Evolutionary conservation across 805 yeast species (phyloP).

Genomic region (Nakazawaea wickerhamii): DNA sequence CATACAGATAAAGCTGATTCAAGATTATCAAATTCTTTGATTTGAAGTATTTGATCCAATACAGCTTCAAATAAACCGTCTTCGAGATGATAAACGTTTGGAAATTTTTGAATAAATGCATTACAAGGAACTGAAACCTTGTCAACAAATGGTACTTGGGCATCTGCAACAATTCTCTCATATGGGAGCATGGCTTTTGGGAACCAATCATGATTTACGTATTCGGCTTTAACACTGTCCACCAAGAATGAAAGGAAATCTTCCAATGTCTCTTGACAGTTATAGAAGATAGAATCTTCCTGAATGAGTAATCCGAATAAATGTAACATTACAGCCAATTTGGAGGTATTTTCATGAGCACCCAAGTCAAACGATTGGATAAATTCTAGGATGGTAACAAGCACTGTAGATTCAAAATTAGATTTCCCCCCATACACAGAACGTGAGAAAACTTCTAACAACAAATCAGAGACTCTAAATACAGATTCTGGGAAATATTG

Average conservation of each 20-base stretch:
- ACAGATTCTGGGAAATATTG: constrained; percentile 37
- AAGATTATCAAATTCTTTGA: constrained; percentile 35
- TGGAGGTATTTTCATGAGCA: constrained; percentile 19
- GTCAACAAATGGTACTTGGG: constrained; percentile 44
- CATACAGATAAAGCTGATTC: constrained; percentile 48
- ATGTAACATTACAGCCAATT: constrained; percentile 35
- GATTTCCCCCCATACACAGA: constrained; percentile 27
- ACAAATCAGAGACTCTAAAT: constrained; percentile 32
- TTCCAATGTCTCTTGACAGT: constrained; percentile 27
- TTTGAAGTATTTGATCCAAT: constrained; percentile 37
- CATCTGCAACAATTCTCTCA: constrained; percentile 48
- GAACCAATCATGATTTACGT: constrained; percentile 48
- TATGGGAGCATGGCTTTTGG: constrained; percentile 50
- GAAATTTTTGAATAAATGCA: constrained; percentile 16
- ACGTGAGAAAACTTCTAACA: constrained; percentile 29
- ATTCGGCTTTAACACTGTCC: constrained; percentile 30
- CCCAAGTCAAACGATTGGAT: constrained; percentile 29
- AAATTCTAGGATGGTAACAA: constrained; percentile 31
- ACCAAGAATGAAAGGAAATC: constrained; percentile 32
- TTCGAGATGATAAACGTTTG: constrained; percentile 19
- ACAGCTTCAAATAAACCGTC: constrained; percentile 25
- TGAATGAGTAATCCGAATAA: constrained; percentile 38
- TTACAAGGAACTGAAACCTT: constrained; percentile 15
- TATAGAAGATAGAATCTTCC: constrained; percentile 32
- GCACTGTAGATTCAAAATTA: constrained; percentile 30